Conservation (phyloP, 2,329 filamentous ascomycete genomes). For the Ceratocystis cubensis region DNA sequence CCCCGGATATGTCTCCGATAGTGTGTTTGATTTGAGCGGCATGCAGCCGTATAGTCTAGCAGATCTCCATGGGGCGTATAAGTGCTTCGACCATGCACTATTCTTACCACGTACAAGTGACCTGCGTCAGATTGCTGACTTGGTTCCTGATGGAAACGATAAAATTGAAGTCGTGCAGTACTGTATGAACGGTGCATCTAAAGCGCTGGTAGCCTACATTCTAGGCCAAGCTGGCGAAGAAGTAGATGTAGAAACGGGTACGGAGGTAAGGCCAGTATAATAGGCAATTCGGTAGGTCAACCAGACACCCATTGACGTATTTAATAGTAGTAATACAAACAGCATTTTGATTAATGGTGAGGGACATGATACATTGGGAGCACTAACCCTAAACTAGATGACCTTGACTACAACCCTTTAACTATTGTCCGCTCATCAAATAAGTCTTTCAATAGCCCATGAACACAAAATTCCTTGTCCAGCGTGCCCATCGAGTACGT, state of each 20-base stretch:
- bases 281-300: neutral
- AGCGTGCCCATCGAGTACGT: slow-evolving; percentile 71
- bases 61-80: slow-evolving; percentile 51
- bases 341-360: neutral
- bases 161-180: slow-evolving; percentile 76
- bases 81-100: slow-evolving; percentile 50
- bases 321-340: neutral
- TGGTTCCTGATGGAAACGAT: slow-evolving; percentile 32
- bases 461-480: slow-evolving; percentile 52
- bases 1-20: slow-evolving; percentile 41
- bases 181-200: slow-evolving; percentile 80
- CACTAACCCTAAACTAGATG: neutral
- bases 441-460: slow-evolving; percentile 56
- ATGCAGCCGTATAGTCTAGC: slow-evolving; percentile 80
- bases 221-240: slow-evolving; percentile 26
- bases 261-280: neutral
- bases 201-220: slow-evolving; percentile 57
- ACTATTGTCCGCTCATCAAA: slow-evolving; percentile 66
- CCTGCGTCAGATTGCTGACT: slow-evolving; percentile 59
- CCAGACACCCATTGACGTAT: neutral
- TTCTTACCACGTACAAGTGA: slow-evolving; percentile 81
- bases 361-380: neutral
- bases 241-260: neutral
- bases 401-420: slow-evolving; percentile 37
- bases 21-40: slow-evolving; percentile 67